Base-by-base conservation (phyloP, 306 rosid genomes). In the Pyrus betulifolia region DNA sequence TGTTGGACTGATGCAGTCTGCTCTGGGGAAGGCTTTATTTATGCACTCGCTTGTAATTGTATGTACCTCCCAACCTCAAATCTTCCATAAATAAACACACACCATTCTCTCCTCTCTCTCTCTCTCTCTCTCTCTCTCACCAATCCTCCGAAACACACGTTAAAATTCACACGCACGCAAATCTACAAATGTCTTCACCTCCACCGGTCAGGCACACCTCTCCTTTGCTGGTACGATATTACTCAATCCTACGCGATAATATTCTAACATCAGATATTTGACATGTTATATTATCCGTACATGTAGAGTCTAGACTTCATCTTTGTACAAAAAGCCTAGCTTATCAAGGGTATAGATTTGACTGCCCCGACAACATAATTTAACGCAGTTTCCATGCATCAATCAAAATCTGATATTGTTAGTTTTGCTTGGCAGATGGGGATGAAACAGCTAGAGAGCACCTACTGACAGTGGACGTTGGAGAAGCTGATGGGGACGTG, bases 391-490 rank as follows among this genome's bases (percentile, higher is more conserved):
- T 18, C 45, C 22, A 64, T 30, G 23, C 21, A 64, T 7, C 7
- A 31, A 1, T 60, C 66, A 18, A 64, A 31, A 18, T 11, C 69
- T 31, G 69, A 62, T 27, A 13, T 33, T 33, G 2, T 65, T 17
- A 23, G 46, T 19, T 30, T 55, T 14, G 51, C 25, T 54, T 52
- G 63, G 67, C 30, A 76, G 74, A 67, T 18, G 46, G 46, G 61
- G 82, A 80, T 49, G 88, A 74, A 13, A 80, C 42, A 46, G 70
- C n/a, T n/a, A 27, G 69, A 49, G 92, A 91, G 73, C 90, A 84
- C 40, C 81, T 91, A 55, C 79, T 91, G 66, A 80, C 81, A 23
- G 86, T 89, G 54, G 82, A 83, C 18, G 74, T 8, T 8, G 77
- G 67, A 51, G 65, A 58, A 5, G 70, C 33, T 25, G 69, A 64